Evolutionary conservation across 306 rosid species (phyloP), one percentile per base, ranked within the genome.

Genomic region (Echinosophora koreensis): DNA sequence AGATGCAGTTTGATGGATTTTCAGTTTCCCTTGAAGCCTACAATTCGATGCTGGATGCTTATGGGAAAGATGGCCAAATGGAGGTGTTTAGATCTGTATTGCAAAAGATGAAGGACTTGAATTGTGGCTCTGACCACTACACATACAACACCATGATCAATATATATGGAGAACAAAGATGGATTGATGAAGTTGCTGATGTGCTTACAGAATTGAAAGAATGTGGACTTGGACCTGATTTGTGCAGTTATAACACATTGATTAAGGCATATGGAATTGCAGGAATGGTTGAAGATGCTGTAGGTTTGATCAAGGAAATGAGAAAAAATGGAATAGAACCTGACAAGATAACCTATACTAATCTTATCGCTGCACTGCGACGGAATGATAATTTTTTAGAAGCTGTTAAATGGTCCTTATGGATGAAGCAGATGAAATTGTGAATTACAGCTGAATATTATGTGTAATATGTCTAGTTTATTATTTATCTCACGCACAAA

Each of bases 321-420:
- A 89, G 97, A 82, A 77, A 83, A 66, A 90, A 84, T 76, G 88
- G 97, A 73, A 64, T 90, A 27, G 91, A 92, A 72, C 96, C 99
- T n/a, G 99, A 95, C 87, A 85, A 47, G 85, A 83, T 83, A 76
- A 92, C 97, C 61, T 92, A 90, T 77, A 56, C 80, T 68, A 95
- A 87, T 88, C 88, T 95, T 61, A 82, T 95, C 77, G 69, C 65
- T 32, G 92, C 99, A 12, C 73, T 91, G 59, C 70, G 77, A 27
- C 87, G 87, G 76, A 95, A 95, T 73, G 97, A 95, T 75, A 61
- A 92, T 49, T 89, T 78, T 86, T 85, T 95, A 54, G 97, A 95
- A 87, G 99, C 99, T 35, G 92, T 95, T 58, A 95, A 89, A 84
- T 95, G 97, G 99, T 95, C 99, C 4, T 74, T 92, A 69, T 92